Base-by-base conservation (phyloP, 495 filamentous ascomycete species). In the Penicillium coffeae region DNA sequence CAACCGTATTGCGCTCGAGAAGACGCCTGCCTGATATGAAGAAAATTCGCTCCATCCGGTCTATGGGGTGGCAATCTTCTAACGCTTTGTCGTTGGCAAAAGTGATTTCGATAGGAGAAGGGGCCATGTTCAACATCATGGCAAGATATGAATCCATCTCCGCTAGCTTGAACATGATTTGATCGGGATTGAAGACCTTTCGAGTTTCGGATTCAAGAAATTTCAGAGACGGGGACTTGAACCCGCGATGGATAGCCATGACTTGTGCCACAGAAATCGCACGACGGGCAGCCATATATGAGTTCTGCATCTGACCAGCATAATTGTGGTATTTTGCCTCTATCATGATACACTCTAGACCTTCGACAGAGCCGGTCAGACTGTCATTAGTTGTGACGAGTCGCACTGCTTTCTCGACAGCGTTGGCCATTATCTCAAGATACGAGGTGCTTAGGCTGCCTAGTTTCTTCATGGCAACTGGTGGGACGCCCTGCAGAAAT, bases 271-370 rank as follows among this genome's bases (percentile, higher is more conserved):
- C 36, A 8, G 57, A 21, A 32, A 22, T 44, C 5, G 75, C 78
- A 33, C 76, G 58, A 8, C 68, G 70, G 9, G 53, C 39, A n/a
- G 70, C 51, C 32, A 77, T 42, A 74, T 70, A 78, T 1, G 63
- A 65, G 8, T 58, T 56, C 21, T 69, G 72, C 0, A 80, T 61
- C 47, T 76, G 77, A 1, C 75, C 78, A 9, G 40, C 45, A 45
- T 76, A 70, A 21, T 56, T 62, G 2, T 78, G 70, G 55, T 72
- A 78, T 38, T 70, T 41, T 18, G 55, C 56, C 50, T 79, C 76
- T 8, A 77, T 51, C 43, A 79, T 70, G 41, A 80, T 58, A 48
- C 71, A 78, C 41, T 77, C 72, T 3, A 80, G 37, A 10, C 70
- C 73, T 42, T 81, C 75, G 33, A 79, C 38, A 1, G 58, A 71